Evolutionary conservation across 2,329 filamentous ascomycete genomes (phyloP), one percentile per base, ranked within the genome.

Genomic region (Pseudogymnoascus sp.): DNA sequence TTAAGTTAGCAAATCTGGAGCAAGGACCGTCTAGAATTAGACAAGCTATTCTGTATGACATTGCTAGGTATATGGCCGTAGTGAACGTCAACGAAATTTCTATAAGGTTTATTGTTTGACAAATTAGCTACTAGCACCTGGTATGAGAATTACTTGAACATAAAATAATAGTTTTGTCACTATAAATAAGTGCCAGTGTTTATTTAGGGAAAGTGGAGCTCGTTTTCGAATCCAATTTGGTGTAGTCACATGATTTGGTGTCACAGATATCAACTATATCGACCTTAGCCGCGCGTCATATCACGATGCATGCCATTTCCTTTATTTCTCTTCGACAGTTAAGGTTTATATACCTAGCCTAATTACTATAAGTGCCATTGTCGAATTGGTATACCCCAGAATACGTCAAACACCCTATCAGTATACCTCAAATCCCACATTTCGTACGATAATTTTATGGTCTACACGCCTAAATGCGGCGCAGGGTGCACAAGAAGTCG

Each of bases 401-500:
- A 30, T 50, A 50, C n/a, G 4, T 22, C 16, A 9, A 22, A 22
- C 4, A 4, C 18, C 18, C 18, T 20, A 16, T n/a, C 5, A 14
- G 2, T 43, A n/a, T 12, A 14, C 28, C 28, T 54, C 47, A 6
- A 54, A n/a, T 14, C 25, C 7, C 47, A 30, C 9, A 8, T 50
- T 30, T 54, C n/a, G 5, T 16, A 5, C 47, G 9, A 30, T 54
- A 54, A 12, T 32, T 54, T 54, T 54, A 25, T 18, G 47, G 28
- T 9, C 6, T 54, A 54, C 3, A 18, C n/a, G 47, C 9, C 25
- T 5, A 54, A 54, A 66, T 66, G 61, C 63, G 64, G 60, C 65
- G 68, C 38, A 69, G 71, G 61, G 63, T 71, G 3, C 74, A 75
- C 62, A 70, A 66, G 39, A 75, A 75, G 64, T 75, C 73, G n/a